Evolutionary conservation across 371 early-diverging fungal genomes (phyloP).

Genomic region (Circinella minor): DNA sequence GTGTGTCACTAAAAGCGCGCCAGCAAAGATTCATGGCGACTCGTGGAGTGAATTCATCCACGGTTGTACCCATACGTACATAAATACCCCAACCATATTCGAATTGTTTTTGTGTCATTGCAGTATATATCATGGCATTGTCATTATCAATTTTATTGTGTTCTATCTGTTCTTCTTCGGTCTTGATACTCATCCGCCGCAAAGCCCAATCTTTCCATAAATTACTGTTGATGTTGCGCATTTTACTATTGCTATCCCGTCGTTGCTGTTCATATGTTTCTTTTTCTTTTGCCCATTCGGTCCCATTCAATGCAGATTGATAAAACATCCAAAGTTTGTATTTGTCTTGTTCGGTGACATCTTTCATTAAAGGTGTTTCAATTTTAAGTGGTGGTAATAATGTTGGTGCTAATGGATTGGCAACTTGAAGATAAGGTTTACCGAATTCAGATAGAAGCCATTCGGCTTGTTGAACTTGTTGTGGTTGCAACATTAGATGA

Average conservation of each 20-base stretch:
- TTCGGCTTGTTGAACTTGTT: constrained; percentile 41
- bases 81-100: constrained; percentile 48
- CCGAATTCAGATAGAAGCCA: constrained; percentile 41
- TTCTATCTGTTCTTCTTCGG: constrained; percentile 20
- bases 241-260: constrained; percentile 15
- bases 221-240: constrained; percentile 8
- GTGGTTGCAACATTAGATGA: constrained; percentile 40
- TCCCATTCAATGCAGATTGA: constrained; percentile 31
- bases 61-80: constrained; percentile 30
- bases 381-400: constrained; percentile 32
- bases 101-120: constrained; percentile 30
- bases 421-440: constrained; percentile 37
- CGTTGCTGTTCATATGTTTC: constrained; percentile 27
- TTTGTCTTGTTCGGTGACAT: constrained; percentile 36
- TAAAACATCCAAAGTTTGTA: constrained; percentile 43
- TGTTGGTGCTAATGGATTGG: constrained; percentile 39
- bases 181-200: constrained; percentile 23
- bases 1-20: constrained; percentile 32
- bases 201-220: constrained; percentile 28
- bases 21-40: constrained; percentile 46
- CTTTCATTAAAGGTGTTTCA: constrained; percentile 38
- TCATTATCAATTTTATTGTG: constrained; percentile 32
- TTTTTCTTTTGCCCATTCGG: constrained; percentile 32
- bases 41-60: constrained; percentile 39
- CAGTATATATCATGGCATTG: constrained; percentile 42